Conservation (phyloP, 2,329 filamentous ascomycete species). For the Cercospora sesami region DNA sequence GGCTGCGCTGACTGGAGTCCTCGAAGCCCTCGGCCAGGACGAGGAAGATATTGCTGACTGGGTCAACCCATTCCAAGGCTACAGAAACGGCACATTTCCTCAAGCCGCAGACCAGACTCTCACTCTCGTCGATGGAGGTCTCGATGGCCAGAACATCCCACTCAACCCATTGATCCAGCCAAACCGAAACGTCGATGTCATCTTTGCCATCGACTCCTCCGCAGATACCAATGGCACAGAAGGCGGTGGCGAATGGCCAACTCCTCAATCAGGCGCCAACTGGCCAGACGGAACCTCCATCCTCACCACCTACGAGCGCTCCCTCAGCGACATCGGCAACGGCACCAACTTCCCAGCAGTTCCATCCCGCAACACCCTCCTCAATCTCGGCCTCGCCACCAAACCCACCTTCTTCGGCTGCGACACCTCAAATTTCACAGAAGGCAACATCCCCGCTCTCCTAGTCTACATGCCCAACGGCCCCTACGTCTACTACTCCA, state of each 20-base stretch:
- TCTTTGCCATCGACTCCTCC: slow-evolving; percentile 77
- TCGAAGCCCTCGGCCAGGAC: slow-evolving; percentile 56
- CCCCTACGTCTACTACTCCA: slow-evolving; percentile 69
- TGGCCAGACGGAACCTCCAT: slow-evolving; percentile 79
- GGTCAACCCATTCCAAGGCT: slow-evolving; percentile 75
- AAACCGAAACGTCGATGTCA: slow-evolving; percentile 69
- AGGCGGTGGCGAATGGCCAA: slow-evolving; percentile 35
- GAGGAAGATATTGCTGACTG: slow-evolving; percentile 74
- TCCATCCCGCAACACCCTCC: slow-evolving; percentile 73
- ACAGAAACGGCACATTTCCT: slow-evolving; percentile 59
- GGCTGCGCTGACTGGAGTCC: slow-evolving; percentile 53
- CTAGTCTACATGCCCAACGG: slow-evolving; percentile 80
- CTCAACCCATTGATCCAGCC: slow-evolving; percentile 76
- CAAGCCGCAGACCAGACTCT: slow-evolving; percentile 58
- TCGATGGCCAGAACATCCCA: slow-evolving; percentile 77
- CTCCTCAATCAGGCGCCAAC: slow-evolving; percentile 44
- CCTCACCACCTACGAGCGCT: slow-evolving; percentile 71
- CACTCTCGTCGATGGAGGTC: slow-evolving; percentile 75
- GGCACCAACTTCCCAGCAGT: slow-evolving; percentile 70
- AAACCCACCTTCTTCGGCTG: slow-evolving; percentile 77
- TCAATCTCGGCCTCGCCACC: slow-evolving; percentile 73
- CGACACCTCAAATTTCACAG: slow-evolving; percentile 62
- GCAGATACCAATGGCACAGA: slow-evolving; percentile 65
- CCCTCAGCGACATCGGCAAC: slow-evolving; percentile 60
- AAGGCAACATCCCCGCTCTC: slow-evolving; percentile 57